A percentile compares a stretch with the other conserved stretches of the same genome.
Conservation (phyloP, 2,329 filamentous ascomycete species). For the Lasiodiplodia theobromae region DNA sequence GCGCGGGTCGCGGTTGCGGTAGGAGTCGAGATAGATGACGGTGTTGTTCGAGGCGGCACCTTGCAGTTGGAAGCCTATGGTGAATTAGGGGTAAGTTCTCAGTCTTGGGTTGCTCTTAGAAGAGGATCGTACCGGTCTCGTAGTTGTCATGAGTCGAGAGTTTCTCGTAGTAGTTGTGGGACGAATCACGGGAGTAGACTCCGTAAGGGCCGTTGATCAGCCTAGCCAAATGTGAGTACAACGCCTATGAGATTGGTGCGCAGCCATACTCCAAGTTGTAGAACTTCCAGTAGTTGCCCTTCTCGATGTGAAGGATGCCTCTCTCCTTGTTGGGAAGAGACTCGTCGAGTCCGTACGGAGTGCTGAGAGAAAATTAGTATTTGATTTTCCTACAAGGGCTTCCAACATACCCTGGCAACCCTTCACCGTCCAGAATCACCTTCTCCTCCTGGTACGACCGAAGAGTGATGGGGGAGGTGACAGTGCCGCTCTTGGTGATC, state of each 20-base stretch:
- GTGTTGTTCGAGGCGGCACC: constrained; percentile 40
- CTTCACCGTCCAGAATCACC: constrained; percentile 57
- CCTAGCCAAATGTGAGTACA: constrained; percentile 4
- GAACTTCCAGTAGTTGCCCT: constrained; percentile 56
- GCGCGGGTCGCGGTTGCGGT: constrained; percentile 47
- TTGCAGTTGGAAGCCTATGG: constrained; percentile 46
- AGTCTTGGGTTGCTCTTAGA: neutral
- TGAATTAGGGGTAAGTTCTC: neutral
- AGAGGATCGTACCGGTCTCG: constrained; percentile 36
- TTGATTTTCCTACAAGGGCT: neutral
- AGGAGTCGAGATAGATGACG: constrained; percentile 38
- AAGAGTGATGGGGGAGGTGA: constrained; percentile 51
- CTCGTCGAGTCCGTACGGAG: constrained; percentile 52
- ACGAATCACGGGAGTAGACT: constrained; percentile 45
- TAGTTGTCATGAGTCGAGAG: constrained; percentile 51
- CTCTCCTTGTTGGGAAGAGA: constrained; percentile 52
- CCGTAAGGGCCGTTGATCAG: constrained; percentile 50
- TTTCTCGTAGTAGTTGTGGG: constrained; percentile 47
- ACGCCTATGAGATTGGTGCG: neutral
- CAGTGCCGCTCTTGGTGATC: constrained; percentile 54
- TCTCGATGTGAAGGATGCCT: constrained; percentile 57
- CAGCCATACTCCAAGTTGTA: constrained; percentile 42
- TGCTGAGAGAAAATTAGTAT: constrained; percentile 36
- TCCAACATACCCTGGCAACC: constrained; percentile 33
- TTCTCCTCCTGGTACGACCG: constrained; percentile 53